A percentile compares a stretch with the other conserved stretches of the same genome.
phyloP scores from a whole-genome alignment of 2,329 filamentous ascomycete species.

The Clonostachys rhizophaga region DNA sequence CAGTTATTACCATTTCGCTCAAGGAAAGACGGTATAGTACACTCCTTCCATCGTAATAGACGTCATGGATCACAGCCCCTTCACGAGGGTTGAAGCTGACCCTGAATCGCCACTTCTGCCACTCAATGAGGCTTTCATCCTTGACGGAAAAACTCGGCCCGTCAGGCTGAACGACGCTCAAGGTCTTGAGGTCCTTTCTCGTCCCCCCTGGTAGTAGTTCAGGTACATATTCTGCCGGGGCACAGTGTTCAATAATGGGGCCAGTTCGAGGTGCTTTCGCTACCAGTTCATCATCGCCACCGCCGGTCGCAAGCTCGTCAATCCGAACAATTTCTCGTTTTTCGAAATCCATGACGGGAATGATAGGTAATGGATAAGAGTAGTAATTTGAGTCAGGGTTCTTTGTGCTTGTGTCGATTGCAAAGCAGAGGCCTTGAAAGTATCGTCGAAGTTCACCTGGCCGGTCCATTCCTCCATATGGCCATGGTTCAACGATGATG shows the following conservation, averaged over 20 bases:
- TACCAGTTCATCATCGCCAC: slow-evolving; percentile 11
- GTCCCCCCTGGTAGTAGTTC: slow-evolving; percentile 32
- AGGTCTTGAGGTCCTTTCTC: slow-evolving; percentile 50
- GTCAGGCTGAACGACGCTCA: slow-evolving; percentile 38
- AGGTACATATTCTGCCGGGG: slow-evolving; percentile 29
- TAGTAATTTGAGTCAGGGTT: slow-evolving; percentile 50
- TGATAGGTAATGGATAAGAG: slow-evolving; percentile 45
- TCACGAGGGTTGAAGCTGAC: slow-evolving; percentile 68
- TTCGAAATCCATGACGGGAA: slow-evolving; percentile 30
- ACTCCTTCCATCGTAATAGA: slow-evolving; percentile 60
- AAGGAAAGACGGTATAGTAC: slow-evolving; percentile 64
- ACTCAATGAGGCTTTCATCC: slow-evolving; percentile 37
- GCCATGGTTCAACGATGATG: slow-evolving; percentile 24
- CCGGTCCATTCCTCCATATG: slow-evolving; percentile 19
- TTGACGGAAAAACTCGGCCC: slow-evolving; percentile 33
- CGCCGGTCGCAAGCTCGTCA: slow-evolving; percentile 25
- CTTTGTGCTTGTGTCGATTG: slow-evolving; percentile 16
- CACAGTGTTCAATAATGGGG: slow-evolving; percentile 17
- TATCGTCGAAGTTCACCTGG: slow-evolving; percentile 18
- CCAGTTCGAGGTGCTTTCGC: slow-evolving; percentile 6
- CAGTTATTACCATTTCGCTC: slow-evolving; percentile 51
- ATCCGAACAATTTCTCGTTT: slow-evolving; percentile 23
- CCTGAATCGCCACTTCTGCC: slow-evolving; percentile 65
- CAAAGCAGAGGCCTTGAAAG: slow-evolving; percentile 27
- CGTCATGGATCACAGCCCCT: slow-evolving; percentile 63